Base-by-base conservation (phyloP, 768 basidiomycete species). In the Fistulinella prunicolor region DNA sequence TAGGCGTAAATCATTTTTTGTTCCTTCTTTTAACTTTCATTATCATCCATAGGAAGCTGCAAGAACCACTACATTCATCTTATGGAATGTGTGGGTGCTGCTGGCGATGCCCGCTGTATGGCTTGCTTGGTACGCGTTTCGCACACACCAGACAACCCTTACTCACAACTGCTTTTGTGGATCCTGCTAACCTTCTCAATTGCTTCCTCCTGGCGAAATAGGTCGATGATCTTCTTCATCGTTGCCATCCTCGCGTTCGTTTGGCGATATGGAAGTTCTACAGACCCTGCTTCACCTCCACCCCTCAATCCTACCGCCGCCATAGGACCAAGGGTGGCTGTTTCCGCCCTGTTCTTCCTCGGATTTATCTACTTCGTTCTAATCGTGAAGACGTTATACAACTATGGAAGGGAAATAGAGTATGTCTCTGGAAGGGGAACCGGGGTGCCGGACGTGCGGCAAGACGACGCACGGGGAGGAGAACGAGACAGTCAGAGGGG, bases 61-160 rank as follows among this genome's bases (percentile, higher is more conserved):
- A 44, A 70, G 64, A 57, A 69, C 73, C 2, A 73, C 73, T 22
- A 74, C 76, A 0, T 65, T 70, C 26, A 71, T 78, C 30, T 56
- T 72, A 35, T 79, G 85, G 84, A 86, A 86, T 50, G 79, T 85
- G 16, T 85, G 84, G 83, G 77, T 85, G 1, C 51, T 86, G 17
- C 70, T 86, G 23, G 79, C 83, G 0, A 75, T 83, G 71, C 86
- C 86, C 0, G 79, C 77, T 0, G 66, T 86, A 9, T 88, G 84
- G 81, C 77, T 87, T 47, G 76, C 84, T 8, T 89, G 84, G 85
- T 82, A 29, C 23, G 64, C 68, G 42, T 12, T 20, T 34, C n/a
- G n/a, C n/a, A n/a, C n/a, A n/a, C n/a, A n/a, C n/a, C n/a, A n/a
- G n/a, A n/a, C n/a, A n/a, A n/a, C n/a, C n/a, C n/a, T n/a, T n/a